phyloP scores from a whole-genome alignment of 495 filamentous ascomycete species.

The Xanthoparmelia taractica region DNA sequence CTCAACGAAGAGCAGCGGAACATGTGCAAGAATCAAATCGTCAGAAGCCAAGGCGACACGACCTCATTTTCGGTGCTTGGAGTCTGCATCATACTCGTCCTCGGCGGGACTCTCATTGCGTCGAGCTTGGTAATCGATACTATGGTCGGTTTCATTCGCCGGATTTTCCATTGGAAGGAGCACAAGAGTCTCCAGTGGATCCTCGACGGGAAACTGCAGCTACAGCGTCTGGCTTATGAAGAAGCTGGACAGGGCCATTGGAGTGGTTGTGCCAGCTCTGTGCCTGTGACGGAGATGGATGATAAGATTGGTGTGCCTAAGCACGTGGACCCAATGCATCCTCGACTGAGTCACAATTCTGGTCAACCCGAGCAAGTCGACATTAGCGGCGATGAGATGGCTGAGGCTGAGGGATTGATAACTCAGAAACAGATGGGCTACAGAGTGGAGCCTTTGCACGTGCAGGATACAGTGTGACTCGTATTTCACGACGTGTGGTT shows the following conservation, averaged over 20 bases:
- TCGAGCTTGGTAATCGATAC: conserved; percentile 23
- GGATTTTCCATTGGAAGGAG: conserved; percentile 11
- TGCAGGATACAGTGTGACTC: too few relatives aligned
- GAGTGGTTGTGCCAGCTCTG: conserved; percentile 14
- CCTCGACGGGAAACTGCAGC: conserved; percentile 25
- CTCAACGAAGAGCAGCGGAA: neutral
- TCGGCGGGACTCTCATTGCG: conserved; percentile 25
- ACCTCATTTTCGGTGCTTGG: conserved; percentile 25
- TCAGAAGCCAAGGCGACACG: conserved; percentile 17
- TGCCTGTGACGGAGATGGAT: conserved; percentile 20
- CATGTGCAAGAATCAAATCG: conserved; percentile 22
- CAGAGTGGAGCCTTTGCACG: neutral
- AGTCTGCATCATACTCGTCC: conserved; percentile 26
- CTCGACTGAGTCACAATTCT: neutral
- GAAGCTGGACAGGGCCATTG: conserved; percentile 27
- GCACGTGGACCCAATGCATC: neutral
- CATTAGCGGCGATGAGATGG: too few relatives aligned
- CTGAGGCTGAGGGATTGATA: conserved; percentile 8
- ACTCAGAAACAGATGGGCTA: neutral
- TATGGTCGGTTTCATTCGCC: conserved; percentile 17
- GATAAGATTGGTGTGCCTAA: conserved; percentile 15
- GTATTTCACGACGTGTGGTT: too few relatives aligned
- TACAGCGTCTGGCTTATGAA: conserved; percentile 29
- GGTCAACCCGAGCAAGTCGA: neutral
- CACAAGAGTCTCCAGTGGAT: conserved; percentile 26